Base-by-base conservation (phyloP, 1,139 yeast genomes). In the Hansenula sp. region DNA sequence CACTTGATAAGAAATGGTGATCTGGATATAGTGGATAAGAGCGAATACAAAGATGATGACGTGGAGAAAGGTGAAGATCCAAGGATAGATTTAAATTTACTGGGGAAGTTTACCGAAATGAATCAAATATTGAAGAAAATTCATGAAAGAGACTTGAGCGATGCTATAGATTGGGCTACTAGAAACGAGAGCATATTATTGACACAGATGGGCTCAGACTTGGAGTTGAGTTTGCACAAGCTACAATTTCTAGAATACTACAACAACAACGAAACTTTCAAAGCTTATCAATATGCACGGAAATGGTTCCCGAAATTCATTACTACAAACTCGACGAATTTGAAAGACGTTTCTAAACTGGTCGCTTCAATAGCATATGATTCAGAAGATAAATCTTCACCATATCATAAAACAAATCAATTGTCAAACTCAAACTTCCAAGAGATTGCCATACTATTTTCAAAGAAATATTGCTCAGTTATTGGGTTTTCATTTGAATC, bases 401-500 rank as follows among this genome's bases (percentile, higher is more conserved):
- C 81, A 2, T 69, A 70, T 38, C 71, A 66, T 44, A 52, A 28
- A 1, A 43, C 51, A 16, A 46, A 60, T 13, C 52, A 62, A 27
- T 40, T 54, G 4, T 43, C 55, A 6, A 60, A 63, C 3, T 42
- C 51, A 9, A 48, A 65, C 5, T 76, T 75, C 53, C 72, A 71
- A 33, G 63, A 67, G 36, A 65, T 79, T 17, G 68, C 81, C 7
- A 66, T 72, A 41, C 74, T 80, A 51, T 80, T 88, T 54, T 75
- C 83, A 5, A 74, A 81, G 9, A 88, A 82, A 50, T 88, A 75
- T 55, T 86, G 96, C 57, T 70, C 79, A 12, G 68, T 76, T 41
- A 65, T 83, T 55, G 80, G 81, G 5, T 68, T 86, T 31, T 76
- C 88, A 1, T 79, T 82, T 21, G 87, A 84, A 48, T 84, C 94